Conservation (phyloP, 768 basidiomycete genomes). For the Tylopilus intermedius region DNA sequence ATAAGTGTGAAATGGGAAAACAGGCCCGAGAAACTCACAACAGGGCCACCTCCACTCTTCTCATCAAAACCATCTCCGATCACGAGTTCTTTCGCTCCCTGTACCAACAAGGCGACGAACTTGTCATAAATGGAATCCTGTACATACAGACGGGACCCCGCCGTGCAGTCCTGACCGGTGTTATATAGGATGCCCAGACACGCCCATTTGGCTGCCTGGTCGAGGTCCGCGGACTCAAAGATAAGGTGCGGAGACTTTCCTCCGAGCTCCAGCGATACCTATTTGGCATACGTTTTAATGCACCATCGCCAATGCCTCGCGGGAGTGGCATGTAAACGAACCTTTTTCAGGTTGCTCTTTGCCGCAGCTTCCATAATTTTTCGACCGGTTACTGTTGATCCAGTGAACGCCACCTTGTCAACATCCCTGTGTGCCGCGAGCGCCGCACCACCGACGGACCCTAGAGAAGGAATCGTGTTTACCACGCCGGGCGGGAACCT, state of each 20-base stretch:
- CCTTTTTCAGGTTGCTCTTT: slow-evolving; percentile 92
- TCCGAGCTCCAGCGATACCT: slow-evolving; percentile 90
- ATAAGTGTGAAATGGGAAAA: slow-evolving; percentile 7
- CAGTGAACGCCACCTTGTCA: slow-evolving; percentile 95
- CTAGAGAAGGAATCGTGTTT: slow-evolving; percentile 83
- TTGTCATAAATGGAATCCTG: slow-evolving; percentile 85
- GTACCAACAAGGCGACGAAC: slow-evolving; percentile 63
- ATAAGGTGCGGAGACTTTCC: slow-evolving; percentile 89
- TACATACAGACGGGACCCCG: slow-evolving; percentile 85
- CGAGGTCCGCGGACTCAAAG: slow-evolving; percentile 87
- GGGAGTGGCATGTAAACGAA: slow-evolving; percentile 28
- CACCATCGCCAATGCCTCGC: slow-evolving; percentile 19
- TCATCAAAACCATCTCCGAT: slow-evolving; percentile 83
- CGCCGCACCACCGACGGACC: slow-evolving; percentile 78
- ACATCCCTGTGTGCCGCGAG: slow-evolving; percentile 78
- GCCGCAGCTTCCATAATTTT: slow-evolving; percentile 91
- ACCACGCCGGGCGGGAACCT: slow-evolving; percentile 90
- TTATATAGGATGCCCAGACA: slow-evolving; percentile 85
- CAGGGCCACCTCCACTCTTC: slow-evolving; percentile 70
- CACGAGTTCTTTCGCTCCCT: slow-evolving; percentile 61
- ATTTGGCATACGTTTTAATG: slow-evolving; percentile 10
- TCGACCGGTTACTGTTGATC: slow-evolving; percentile 83
- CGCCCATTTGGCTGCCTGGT: slow-evolving; percentile 81
- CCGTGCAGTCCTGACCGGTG: slow-evolving; percentile 90
- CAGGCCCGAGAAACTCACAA: slow-evolving; percentile 47